Base-by-base conservation (phyloP, 192 early-diverging fungal genomes). In the Chytriomyces confervae region DNA sequence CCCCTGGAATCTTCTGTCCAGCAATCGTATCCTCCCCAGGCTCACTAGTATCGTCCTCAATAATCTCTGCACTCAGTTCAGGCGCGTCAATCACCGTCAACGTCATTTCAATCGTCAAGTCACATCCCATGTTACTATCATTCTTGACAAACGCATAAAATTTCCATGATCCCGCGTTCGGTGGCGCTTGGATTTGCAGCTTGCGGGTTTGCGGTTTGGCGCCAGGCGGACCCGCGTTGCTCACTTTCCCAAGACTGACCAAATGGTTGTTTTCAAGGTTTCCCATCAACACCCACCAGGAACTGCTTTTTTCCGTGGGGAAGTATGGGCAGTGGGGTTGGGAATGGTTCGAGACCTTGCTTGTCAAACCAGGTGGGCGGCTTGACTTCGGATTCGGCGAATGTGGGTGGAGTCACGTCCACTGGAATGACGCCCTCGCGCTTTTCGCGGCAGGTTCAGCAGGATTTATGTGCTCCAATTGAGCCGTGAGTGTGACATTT, bases 131-230 rank as follows among this genome's bases (percentile, higher is more conserved):
- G 76, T 91, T 92, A 36, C 94, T 91, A 84, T 99, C 97, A 1
- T 91, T 93, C 86, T 96, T 96, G 80, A 99, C 84, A 75, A 88
- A 87, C 69, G 95, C 81, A 64, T 91, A 87, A 82, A 96, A 95
- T 51, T 86, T 90, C 88, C 92, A 96, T 43, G 86, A 85, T 88
- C 24, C 24, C 24, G 24, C 24, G 24, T 27, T 27, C 0, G 24
- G 24, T 0, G 24, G 24, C 24, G 24, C 24, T 27, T 27, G 24
- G 24, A 27, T 0, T 27, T 27, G 24, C 24, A 27, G 24, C 0
- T 27, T 27, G 65, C 95, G 80, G 47, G 63, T 66, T 65, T 65
- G 44, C 23, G n/a, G 16, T 27, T 27, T 27, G 13, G 57, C 47
- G 9, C 77, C 77, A 7, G 77, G 77, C 5, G 68, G 69, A n/a